Base-by-base conservation (phyloP, 2,329 filamentous ascomycete genomes). In the Coniochaeta prunicola region DNA sequence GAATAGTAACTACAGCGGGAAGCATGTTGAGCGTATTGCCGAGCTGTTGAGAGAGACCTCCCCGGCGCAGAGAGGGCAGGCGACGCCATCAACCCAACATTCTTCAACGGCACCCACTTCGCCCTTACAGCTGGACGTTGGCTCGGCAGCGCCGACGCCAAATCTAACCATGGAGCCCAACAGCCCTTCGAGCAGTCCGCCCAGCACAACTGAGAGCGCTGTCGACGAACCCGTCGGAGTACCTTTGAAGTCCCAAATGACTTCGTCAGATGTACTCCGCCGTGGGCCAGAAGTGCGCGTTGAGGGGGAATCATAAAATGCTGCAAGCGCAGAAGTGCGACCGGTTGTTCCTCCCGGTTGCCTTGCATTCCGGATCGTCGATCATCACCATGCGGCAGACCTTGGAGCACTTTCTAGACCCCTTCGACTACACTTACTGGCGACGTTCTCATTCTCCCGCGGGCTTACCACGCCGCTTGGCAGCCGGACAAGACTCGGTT, bases 161-260 rank as follows among this genome's bases (percentile, higher is more conserved):
- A 79, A 80, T 24, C 78, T 90, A 58, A 89, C 86, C 1, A 87
- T 82, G 64, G 87, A 87, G 65, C 83, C 83, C 40, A 89, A 89
- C 68, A 89, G 85, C 62, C 86, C 86, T 1, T 84, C 86, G 65
- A 89, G 83, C 69, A 85, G 81, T 60, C 78, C 86, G 2, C 82
- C 86, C 4, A 90, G 86, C 70, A 83, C 84, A 2, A 84, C 79
- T 63, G 78, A 78, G 38, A 86, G 84, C 66, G 81, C 82, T 56
- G 70, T 75, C 15, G 78, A 75, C 26, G 73, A 74, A 31, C 65
- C 67, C 8, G 64, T 67, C 12, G 68, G 69, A 19, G 70, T 73
- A 31, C 9, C 21, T 13, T 9, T 54, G n/a, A 54, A 54, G 30
- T 7, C 53, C 53, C 30, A 34, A 31, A 6, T 34, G 6, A 7